These are phyloP conservation scores for Sutorius eximius DNA, from an alignment of 1,284 basidiomycete species.

Conservation along the genomic window DNA sequence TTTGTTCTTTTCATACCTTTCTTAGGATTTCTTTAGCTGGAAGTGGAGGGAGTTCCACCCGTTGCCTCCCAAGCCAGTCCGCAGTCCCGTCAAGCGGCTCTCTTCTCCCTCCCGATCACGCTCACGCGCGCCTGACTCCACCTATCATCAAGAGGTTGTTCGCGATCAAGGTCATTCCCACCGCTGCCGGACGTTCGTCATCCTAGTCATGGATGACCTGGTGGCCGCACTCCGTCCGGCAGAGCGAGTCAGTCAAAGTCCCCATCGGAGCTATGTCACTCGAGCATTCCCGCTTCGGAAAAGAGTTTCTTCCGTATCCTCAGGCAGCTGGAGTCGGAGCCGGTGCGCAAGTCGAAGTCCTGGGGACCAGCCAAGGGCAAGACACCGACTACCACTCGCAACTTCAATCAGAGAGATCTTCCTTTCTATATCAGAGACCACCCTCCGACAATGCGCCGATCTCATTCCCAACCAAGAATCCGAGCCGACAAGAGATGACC, in stretches of 20 bases:
- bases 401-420: constrained; percentile 45
- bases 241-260: constrained; percentile 33
- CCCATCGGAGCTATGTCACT: constrained; percentile 34
- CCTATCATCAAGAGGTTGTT: constrained; percentile 65
- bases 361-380: constrained; percentile 46
- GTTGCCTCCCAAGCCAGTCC: constrained; percentile 37
- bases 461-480: constrained; percentile 25
- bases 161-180: constrained; percentile 58
- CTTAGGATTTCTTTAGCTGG: constrained; percentile 42
- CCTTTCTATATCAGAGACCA: constrained; percentile 36
- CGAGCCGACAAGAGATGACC: constrained; percentile 30
- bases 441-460: constrained; percentile 26
- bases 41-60: constrained; percentile 45
- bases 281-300: constrained; percentile 36
- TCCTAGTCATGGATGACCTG: constrained; percentile 41
- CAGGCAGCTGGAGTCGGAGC: constrained; percentile 50
- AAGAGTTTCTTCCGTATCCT: constrained; percentile 48
- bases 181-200: constrained; percentile 55
- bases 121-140: constrained; percentile 62
- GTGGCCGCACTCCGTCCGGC: constrained; percentile 39
- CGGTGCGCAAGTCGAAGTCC: constrained; percentile 57
- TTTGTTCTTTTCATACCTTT: no score
- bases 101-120: constrained; percentile 53
- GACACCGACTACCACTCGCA: constrained; percentile 62
- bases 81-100: constrained; percentile 34